Evolutionary conservation across 371 early-diverging fungal species (phyloP).

Genomic region (Zychaea mexicana): DNA sequence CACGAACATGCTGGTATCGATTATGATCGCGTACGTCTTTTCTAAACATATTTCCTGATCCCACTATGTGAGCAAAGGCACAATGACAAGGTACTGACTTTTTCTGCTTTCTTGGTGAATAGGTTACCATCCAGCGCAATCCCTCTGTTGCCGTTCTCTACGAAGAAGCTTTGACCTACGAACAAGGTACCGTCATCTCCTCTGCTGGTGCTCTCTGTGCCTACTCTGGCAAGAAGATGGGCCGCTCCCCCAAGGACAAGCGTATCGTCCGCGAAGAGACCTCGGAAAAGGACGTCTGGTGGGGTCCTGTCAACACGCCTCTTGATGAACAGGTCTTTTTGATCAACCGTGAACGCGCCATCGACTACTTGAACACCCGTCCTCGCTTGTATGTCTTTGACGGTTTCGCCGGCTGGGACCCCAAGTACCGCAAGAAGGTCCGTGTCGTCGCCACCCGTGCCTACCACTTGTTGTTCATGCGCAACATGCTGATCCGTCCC

Average conservation of each 20-base stretch:
- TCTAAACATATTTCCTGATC: neutral
- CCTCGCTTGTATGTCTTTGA: conserved; percentile 94
- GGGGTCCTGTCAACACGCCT: conserved; percentile 97
- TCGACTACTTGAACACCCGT: conserved; percentile 96
- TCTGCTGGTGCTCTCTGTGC: conserved; percentile 91
- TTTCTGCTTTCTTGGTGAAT: neutral
- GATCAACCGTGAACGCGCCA: conserved; percentile 94
- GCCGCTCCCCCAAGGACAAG: conserved; percentile 91
- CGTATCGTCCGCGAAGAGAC: conserved; percentile 92
- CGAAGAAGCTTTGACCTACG: conserved; percentile 91
- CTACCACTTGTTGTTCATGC: conserved; percentile 96
- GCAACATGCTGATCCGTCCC: conserved; percentile 97
- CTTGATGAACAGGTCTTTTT: conserved; percentile 88
- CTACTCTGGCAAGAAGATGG: conserved; percentile 89
- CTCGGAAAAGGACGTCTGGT: conserved; percentile 89
- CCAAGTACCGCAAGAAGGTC: conserved; percentile 94
- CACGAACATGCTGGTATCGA: conserved; percentile 54
- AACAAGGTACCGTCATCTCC: conserved; percentile 87
- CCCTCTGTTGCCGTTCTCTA: conserved; percentile 85
- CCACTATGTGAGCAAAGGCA: no score
- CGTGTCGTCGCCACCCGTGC: conserved; percentile 95
- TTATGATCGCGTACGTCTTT: conserved; percentile 39
- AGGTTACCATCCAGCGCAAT: conserved; percentile 67
- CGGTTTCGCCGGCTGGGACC: conserved; percentile 95
- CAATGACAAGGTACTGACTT: neutral